Base-by-base conservation (phyloP, 2,329 filamentous ascomycete species). In the Aureobasidium musti region DNA sequence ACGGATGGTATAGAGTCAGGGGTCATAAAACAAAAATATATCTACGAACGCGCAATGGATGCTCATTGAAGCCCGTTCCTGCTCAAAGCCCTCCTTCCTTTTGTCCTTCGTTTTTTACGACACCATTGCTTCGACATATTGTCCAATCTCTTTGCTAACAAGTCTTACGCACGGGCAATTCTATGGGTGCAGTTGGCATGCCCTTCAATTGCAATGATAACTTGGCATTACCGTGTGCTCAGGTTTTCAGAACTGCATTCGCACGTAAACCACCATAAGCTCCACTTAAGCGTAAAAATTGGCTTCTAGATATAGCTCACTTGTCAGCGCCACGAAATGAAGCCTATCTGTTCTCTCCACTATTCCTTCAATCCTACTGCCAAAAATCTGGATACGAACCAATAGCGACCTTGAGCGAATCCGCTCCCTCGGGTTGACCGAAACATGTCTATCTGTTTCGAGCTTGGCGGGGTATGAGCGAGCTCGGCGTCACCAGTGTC, bases 231-330 rank as follows among this genome's bases (percentile, higher is more conserved):
- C 30, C 37, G 11, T 6, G 19, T 37, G 50, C n/a, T 11, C 30
- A 21, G 21, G 10, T 37, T n/a, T 8, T 4, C n/a, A 21, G 21
- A 5, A 23, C 5, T 17, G n/a, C 33, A n/a, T 54, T 13, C 17
- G n/a, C 30, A 54, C 50, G 50, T 13, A n/a, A 37, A 23, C 30
- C 30, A 14, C 30, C 19, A 23, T 33, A 14, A 19, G 49, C 50
- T 53, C 50, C 50, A 53, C 50, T 21, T 28, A 35, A 54, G 50
- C 50, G 19, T 33, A 23, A 30, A 54, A 54, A 33, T 37, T 54
- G 50, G 50, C 50, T 35, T 37, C 6, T 7, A 10, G 26, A 50
- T 30, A 8, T 21, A 19, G 8, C 17, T 26, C 8, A 30, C 23
- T 50, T 13, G 13, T 33, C 26, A 52, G 50, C 50, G 50, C 50